Evolutionary conservation across 1,139 yeast species (phyloP), one percentile per base, ranked within the genome.

Genomic region (Pichia sp.): DNA sequence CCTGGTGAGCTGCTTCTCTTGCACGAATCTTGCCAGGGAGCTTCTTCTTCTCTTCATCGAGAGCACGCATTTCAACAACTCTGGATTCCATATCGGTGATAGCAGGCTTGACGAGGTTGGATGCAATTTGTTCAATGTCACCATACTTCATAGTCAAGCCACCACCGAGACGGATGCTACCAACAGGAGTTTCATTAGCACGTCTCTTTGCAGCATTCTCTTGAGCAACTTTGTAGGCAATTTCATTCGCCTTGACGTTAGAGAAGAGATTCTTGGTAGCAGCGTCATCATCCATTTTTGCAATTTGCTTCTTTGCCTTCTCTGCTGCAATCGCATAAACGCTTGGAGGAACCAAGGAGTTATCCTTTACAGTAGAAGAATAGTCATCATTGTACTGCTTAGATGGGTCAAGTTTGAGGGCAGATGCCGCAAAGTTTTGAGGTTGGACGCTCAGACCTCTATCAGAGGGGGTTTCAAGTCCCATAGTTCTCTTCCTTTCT

Each of bases 101-200:
- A n/a, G 88, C 91, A 10, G 98, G 98, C 44, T 72, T 69, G 40
- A 91, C 94, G 53, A 84, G 69, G 37, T 78, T 71, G 39, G 77
- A 64, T n/a, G 97, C 97, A 66, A 91, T 75, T 37, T 72, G 72
- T 45, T 83, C 82, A 44, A 91, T 74, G 55, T 88, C 96, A 19
- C 68, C 70, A 45, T 73, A 83, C 34, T 83, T 68, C 70, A 88
- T 77, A 52, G 73, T 74, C 48, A 85, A 69, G 3, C 97, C 97
- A 48, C 95, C 96, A 44, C 98, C 98, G 47, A 88, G 64, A 20
- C 21, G 32, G 27, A 41, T 18, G 22, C 32, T 19, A 18, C 40
- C 41, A n/a, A 32, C 24, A 20, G 85, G 86, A 3, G 39, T 13
- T 32, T 60, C 51, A 30, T 51, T 55, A 39, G 64, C 71, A 40